Conservation (phyloP, 1,139 yeast genomes). For the Nakaseomyces bracarensis region DNA sequence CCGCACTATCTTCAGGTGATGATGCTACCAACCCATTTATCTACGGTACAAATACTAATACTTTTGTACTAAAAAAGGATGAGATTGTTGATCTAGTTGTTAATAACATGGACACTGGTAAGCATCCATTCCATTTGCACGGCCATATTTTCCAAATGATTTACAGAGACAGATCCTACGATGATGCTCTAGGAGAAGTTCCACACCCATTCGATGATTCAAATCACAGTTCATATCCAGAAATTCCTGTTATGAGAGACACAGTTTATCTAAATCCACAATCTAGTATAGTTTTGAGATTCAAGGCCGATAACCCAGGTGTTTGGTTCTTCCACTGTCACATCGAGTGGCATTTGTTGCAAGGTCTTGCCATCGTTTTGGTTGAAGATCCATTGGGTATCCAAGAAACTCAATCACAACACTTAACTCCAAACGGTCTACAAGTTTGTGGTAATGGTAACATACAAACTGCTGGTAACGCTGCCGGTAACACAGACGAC, state of each 20-base stretch:
- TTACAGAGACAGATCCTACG: slow-evolving; percentile 45
- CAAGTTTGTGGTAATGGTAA: slow-evolving; percentile 50
- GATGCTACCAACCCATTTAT: slow-evolving; percentile 45
- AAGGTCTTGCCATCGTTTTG: slow-evolving; percentile 69
- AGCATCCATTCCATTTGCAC: slow-evolving; percentile 84
- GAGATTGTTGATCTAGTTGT: slow-evolving; percentile 60
- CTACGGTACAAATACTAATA: slow-evolving; percentile 75
- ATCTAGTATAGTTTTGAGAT: slow-evolving; percentile 62
- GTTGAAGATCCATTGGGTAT: slow-evolving; percentile 68
- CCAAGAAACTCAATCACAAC: slow-evolving; percentile 41
- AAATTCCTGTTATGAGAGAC: slow-evolving; percentile 63
- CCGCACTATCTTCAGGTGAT: slow-evolving; percentile 67
- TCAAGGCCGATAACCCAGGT: slow-evolving; percentile 79
- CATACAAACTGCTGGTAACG: slow-evolving; percentile 59
- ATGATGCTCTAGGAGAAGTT: slow-evolving; percentile 37
- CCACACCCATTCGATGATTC: slow-evolving; percentile 43
- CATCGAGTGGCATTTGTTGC: slow-evolving; percentile 88
- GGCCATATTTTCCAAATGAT: slow-evolving; percentile 71
- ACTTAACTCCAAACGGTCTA: slow-evolving; percentile 47
- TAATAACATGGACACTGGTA: slow-evolving; percentile 67
- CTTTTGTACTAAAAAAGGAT: slow-evolving; percentile 61
- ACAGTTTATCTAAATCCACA: slow-evolving; percentile 57
- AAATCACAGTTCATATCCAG: slow-evolving; percentile 49
- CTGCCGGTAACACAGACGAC: slow-evolving; percentile 66
- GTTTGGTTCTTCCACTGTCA: slow-evolving; percentile 94